phyloP scores from a whole-genome alignment of 805 yeast genomes.

The Kockiozyma suomiensis region DNA sequence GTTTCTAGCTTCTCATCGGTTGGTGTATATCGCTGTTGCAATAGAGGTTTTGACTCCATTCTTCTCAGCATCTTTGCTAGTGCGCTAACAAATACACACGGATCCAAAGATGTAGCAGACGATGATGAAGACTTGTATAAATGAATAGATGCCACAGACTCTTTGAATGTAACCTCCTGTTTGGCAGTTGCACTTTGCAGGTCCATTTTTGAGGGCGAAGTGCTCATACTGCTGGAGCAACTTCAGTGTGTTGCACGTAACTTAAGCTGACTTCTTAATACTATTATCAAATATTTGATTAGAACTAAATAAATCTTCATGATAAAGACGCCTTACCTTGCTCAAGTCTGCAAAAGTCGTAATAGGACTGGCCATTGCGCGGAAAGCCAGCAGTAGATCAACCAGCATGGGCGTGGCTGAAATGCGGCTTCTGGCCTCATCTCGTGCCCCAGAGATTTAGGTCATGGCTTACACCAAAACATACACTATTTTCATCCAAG shows the following conservation, averaged over 20 bases:
- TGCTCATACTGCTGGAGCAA: background rate
- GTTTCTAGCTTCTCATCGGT: constrained; percentile 13
- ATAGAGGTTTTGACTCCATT: constrained; percentile 11
- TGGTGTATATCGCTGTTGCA: constrained; percentile 17
- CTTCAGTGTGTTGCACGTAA: background rate
- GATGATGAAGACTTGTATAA: background rate
- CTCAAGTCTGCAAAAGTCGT: too few relatives aligned
- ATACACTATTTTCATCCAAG: too few relatives aligned
- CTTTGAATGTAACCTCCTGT: background rate
- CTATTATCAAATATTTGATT: too few relatives aligned
- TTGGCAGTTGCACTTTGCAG: background rate
- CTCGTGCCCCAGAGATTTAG: too few relatives aligned
- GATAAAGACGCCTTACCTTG: too few relatives aligned
- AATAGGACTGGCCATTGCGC: too few relatives aligned
- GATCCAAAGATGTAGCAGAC: background rate
- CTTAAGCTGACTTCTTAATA: background rate
- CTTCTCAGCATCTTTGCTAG: constrained; percentile 8
- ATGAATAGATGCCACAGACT: too few relatives aligned
- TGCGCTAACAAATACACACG: background rate
- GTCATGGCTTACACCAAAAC: too few relatives aligned
- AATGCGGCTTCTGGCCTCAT: too few relatives aligned
- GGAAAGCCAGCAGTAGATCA: too few relatives aligned
- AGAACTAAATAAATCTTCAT: too few relatives aligned
- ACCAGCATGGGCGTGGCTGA: too few relatives aligned
- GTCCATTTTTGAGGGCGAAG: background rate